Conservation (phyloP, 1,284 basidiomycete species). For the Xerocomus minutiporus region DNA sequence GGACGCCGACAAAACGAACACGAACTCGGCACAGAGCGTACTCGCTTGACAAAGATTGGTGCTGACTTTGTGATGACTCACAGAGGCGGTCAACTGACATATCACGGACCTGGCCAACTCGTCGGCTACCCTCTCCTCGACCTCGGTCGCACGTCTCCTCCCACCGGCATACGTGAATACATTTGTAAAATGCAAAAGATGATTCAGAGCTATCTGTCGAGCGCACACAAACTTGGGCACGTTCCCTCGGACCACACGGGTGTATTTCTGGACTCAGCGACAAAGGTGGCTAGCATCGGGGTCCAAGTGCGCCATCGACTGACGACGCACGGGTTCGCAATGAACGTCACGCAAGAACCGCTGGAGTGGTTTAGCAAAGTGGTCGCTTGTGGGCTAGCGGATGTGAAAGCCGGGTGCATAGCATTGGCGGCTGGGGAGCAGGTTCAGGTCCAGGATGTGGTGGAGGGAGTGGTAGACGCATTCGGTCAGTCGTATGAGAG, state of each 20-base stretch:
- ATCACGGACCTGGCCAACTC: slow-evolving; percentile 96
- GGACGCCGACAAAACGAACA: slow-evolving; percentile 78
- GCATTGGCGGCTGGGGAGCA: slow-evolving; percentile 40
- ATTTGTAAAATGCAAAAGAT: slow-evolving; percentile 58
- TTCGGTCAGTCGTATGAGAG: slow-evolving; percentile 55
- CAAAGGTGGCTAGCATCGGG: slow-evolving; percentile 92
- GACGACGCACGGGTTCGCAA: slow-evolving; percentile 91
- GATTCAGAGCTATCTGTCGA: slow-evolving; percentile 54
- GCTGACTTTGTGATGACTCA: slow-evolving; percentile 84
- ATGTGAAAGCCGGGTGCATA: slow-evolving; percentile 73
- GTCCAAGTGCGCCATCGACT: slow-evolving; percentile 94
- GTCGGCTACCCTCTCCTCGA: slow-evolving; percentile 95
- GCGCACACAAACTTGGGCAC: slow-evolving; percentile 52
- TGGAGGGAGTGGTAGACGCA: slow-evolving; percentile 46
- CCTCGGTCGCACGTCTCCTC: slow-evolving; percentile 53
- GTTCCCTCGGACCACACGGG: slow-evolving; percentile 68
- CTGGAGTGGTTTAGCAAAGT: slow-evolving; percentile 81
- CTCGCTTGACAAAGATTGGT: slow-evolving; percentile 67
- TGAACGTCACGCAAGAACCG: slow-evolving; percentile 85
- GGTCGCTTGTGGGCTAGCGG: slow-evolving; percentile 89
- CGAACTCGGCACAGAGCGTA: slow-evolving; percentile 61
- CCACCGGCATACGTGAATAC: slow-evolving; percentile 66
- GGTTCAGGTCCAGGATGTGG: slow-evolving; percentile 47
- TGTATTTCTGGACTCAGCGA: slow-evolving; percentile 61
- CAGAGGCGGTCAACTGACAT: slow-evolving; percentile 92